Conservation (phyloP, 306 rosid genomes). For the Castanea crenata region DNA sequence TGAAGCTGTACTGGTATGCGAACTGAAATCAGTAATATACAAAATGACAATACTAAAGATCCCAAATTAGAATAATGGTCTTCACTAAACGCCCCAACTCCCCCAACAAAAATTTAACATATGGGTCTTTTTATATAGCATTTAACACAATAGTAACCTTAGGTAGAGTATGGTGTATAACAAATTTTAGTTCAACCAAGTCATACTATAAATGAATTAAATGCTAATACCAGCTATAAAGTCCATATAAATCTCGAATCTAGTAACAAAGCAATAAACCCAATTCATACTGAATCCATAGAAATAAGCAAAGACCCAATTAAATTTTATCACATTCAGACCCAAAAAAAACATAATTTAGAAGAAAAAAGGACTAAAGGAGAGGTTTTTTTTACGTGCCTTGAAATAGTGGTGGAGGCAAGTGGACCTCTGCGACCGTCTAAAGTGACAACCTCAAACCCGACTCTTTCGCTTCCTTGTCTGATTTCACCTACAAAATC, state of each 20-base stretch:
- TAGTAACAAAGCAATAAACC: no score
- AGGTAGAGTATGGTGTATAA: no score
- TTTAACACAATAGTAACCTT: no score
- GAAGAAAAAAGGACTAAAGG: not conserved
- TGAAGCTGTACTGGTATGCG: not conserved
- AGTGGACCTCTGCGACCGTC: conserved; percentile 72
- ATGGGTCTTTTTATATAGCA: not conserved
- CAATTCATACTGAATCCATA: no score
- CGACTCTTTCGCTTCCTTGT: conserved; percentile 54
- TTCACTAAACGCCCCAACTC: not conserved
- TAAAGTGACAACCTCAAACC: conserved; percentile 75
- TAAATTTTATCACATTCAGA: not conserved
- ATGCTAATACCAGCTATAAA: no score
- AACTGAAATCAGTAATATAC: not conserved
- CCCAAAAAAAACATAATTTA: not conserved
- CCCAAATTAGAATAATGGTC: not conserved
- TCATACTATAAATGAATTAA: no score
- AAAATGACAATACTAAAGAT: not conserved
- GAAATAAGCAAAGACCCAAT: no score
- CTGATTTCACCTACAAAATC: conserved; percentile 65
- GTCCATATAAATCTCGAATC: no score
- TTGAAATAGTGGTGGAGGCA: conserved; percentile 55
- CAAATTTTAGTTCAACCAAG: no score
- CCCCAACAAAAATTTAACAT: not conserved
- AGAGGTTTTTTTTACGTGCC: conserved; percentile 12